Conservation (phyloP, 2,329 filamentous ascomycete species). For the Nemania diffusa region DNA sequence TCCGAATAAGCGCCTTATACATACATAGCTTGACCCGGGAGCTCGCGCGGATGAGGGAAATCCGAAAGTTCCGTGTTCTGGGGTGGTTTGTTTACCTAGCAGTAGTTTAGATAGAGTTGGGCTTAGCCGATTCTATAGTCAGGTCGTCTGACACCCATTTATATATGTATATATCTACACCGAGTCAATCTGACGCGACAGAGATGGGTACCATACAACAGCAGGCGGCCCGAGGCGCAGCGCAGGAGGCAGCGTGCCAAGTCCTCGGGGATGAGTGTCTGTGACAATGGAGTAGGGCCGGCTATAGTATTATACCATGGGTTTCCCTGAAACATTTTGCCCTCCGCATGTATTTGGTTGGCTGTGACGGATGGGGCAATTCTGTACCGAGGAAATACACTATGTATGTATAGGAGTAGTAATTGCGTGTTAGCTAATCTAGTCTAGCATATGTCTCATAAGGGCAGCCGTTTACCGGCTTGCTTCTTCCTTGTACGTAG, state of each 20-base stretch:
- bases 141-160: conserved; percentile 4
- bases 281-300: background rate
- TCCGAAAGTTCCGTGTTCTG: background rate
- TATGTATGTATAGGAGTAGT: too few relatives aligned
- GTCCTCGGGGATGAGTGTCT: conserved; percentile 9
- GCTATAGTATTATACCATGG: background rate
- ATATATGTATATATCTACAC: conserved; percentile 20
- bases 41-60: background rate
- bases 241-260: conserved; percentile 26
- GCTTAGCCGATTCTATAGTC: conserved; percentile 3
- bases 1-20: background rate
- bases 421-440: too few relatives aligned
- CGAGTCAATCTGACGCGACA: conserved; percentile 11
- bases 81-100: background rate
- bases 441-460: too few relatives aligned
- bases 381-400: background rate
- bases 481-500: too few relatives aligned
- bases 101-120: background rate
- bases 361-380: background rate
- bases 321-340: background rate
- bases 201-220: background rate
- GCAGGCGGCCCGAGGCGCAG: conserved; percentile 30
- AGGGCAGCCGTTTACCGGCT: too few relatives aligned
- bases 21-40: background rate
- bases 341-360: background rate